These are phyloP conservation scores for Fomes fomentarius DNA, from an alignment of 1,284 basidiomycete species.

Conservation along the genomic window DNA sequence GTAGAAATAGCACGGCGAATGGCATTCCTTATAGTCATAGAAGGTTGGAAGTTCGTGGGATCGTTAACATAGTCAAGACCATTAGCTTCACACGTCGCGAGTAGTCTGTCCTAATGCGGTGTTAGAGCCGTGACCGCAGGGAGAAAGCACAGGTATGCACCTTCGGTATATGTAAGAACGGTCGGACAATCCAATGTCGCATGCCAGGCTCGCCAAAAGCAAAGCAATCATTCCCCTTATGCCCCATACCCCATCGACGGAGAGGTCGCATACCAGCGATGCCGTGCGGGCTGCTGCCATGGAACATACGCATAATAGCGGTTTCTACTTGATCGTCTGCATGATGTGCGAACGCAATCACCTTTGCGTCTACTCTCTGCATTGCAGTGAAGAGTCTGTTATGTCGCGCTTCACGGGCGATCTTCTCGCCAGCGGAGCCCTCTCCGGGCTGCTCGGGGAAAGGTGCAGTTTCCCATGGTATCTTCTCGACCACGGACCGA, in stretches of 20 bases:
- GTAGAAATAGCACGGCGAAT: slow-evolving; percentile 47
- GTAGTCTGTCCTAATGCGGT: slow-evolving; percentile 60
- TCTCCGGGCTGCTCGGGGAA: slow-evolving; percentile 48
- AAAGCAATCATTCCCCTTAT: slow-evolving; percentile 33
- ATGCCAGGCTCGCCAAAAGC: slow-evolving; percentile 58
- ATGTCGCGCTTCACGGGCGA: slow-evolving; percentile 63
- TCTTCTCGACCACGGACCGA: slow-evolving; percentile 44
- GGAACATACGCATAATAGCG: slow-evolving; percentile 65
- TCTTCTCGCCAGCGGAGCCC: slow-evolving; percentile 41
- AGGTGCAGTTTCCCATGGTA: slow-evolving; percentile 59
- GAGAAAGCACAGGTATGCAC: slow-evolving; percentile 38
- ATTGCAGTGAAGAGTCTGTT: slow-evolving; percentile 55
- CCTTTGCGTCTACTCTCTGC: slow-evolving; percentile 38
- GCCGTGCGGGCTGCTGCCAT: slow-evolving; percentile 55
- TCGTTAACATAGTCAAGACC: slow-evolving; percentile 64
- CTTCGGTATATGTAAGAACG: slow-evolving; percentile 68
- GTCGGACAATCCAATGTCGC: slow-evolving; percentile 67
- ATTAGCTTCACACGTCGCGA: slow-evolving; percentile 72
- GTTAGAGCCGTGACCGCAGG: not conserved
- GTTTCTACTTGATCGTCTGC: slow-evolving; percentile 83
- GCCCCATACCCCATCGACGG: slow-evolving; percentile 80
- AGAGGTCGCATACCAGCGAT: slow-evolving; percentile 65
- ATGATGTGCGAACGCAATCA: slow-evolving; percentile 73
- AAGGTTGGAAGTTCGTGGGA: slow-evolving; percentile 72
- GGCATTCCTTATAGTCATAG: slow-evolving; percentile 68